Evolutionary conservation across 2,329 filamentous ascomycete genomes (phyloP).

Genomic region (Waltergamsia citrina): DNA sequence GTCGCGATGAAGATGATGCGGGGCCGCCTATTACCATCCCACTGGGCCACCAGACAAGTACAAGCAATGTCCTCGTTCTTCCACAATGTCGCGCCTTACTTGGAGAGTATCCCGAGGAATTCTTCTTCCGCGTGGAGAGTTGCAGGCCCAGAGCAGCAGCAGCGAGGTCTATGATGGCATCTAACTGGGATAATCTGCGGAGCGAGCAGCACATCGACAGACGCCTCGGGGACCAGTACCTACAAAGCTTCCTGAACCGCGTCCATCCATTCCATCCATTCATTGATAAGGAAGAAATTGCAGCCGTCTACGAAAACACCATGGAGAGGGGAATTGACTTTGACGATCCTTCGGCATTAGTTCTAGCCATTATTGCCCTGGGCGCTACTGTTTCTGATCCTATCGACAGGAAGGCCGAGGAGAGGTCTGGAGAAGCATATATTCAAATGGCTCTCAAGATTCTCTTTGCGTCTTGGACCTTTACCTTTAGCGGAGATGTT

Average conservation of each 20-base stretch:
- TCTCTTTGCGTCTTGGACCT: conserved; percentile 8
- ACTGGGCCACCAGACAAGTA: conserved; percentile 9
- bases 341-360: conserved; percentile 6
- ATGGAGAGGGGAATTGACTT: conserved; percentile 5
- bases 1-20: background rate
- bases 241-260: conserved; percentile 5
- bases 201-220: conserved; percentile 1
- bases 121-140: conserved; percentile 7
- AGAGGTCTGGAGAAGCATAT: conserved; percentile 4
- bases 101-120: conserved; percentile 8
- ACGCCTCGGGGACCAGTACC: conserved; percentile 5
- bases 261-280: conserved; percentile 9
- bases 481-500: conserved; percentile 7
- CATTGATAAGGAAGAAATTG: conserved; percentile 6
- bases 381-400: conserved; percentile 8
- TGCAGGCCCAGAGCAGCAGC: conserved; percentile 4
- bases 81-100: conserved; percentile 7
- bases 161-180: conserved; percentile 4
- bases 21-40: conserved; percentile 9
- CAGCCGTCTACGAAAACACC: conserved; percentile 5
- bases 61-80: conserved; percentile 7
- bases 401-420: conserved; percentile 1
- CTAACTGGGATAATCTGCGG: background rate
- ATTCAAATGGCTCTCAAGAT: conserved; percentile 7
- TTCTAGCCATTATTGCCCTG: conserved; percentile 8